A percentile compares a stretch with the other conserved stretches of the same genome.
Conservation (phyloP, 352 stramenopile genomes). For the Pythium aristosporum region DNA sequence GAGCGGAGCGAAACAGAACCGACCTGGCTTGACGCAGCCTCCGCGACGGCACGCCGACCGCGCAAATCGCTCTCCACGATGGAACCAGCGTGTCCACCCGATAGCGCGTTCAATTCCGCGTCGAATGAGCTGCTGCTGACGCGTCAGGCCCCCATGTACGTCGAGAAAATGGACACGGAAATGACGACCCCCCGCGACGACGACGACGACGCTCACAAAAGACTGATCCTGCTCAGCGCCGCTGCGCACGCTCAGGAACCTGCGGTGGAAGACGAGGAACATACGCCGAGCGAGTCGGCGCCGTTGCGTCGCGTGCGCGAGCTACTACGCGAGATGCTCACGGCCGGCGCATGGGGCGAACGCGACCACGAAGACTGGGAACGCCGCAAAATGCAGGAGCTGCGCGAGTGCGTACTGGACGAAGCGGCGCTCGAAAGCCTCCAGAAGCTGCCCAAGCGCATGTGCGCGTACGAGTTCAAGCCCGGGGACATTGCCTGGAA, state of each 20-base stretch:
- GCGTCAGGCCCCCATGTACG: conserved; percentile 3
- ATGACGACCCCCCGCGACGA: conserved; percentile 19
- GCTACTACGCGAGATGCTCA: conserved; percentile 61
- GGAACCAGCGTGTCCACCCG: conserved; percentile 14
- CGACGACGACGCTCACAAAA: not conserved
- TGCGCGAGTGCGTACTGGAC: conserved; percentile 63
- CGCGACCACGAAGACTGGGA: conserved; percentile 56
- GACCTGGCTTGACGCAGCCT: not conserved
- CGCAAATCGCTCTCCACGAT: conserved; percentile 8
- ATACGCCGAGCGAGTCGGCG: not conserved
- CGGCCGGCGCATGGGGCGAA: conserved; percentile 45
- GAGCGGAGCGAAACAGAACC: conserved; percentile 15
- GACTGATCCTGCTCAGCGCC: not conserved
- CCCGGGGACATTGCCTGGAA: conserved; percentile 97
- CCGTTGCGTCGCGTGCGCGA: conserved; percentile 31
- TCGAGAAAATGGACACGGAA: conserved; percentile 28
- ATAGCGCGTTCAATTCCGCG: conserved; percentile 8
- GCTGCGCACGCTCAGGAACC: not conserved
- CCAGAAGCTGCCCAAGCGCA: conserved; percentile 63
- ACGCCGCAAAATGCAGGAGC: conserved; percentile 39
- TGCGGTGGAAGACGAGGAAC: not conserved
- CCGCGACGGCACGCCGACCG: not conserved
- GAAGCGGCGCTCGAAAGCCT: conserved; percentile 55
- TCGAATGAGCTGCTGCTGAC: conserved; percentile 17
- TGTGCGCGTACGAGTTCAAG: conserved; percentile 94